phyloP scores from a whole-genome alignment of 2,329 filamentous ascomycete genomes.

The Penicillium sp. region DNA sequence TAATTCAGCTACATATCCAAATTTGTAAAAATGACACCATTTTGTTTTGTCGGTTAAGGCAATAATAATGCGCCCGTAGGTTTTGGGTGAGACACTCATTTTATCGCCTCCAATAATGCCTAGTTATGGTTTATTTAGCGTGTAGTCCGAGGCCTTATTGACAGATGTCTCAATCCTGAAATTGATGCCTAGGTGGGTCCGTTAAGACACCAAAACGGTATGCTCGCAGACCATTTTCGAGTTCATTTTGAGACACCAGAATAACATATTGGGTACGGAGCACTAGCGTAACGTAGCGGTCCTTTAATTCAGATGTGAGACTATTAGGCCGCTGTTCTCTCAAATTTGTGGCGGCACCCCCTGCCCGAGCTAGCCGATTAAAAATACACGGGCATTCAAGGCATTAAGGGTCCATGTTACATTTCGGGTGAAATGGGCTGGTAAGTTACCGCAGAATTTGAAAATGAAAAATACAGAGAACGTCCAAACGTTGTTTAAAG shows the following conservation, averaged over 20 bases:
- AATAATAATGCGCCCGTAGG: not conserved
- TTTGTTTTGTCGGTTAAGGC: not conserved
- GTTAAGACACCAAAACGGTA: not conserved
- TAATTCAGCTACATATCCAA: not conserved
- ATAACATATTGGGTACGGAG: not conserved
- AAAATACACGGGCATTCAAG: not conserved
- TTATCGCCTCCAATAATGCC: not conserved
- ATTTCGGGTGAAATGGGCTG: not conserved
- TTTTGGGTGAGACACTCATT: constrained; percentile 6
- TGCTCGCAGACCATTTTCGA: not conserved
- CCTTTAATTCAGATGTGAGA: no score
- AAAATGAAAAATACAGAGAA: not conserved
- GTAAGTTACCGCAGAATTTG: constrained; percentile 2
- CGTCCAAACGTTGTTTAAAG: not conserved
- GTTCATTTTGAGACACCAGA: not conserved
- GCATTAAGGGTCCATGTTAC: not conserved
- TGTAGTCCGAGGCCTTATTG: not conserved
- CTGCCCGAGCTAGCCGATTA: not conserved
- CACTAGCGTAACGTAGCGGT: not conserved
- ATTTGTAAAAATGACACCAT: not conserved
- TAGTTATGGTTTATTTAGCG: not conserved
- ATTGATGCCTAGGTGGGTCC: constrained; percentile 1
- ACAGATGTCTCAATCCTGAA: constrained; percentile 2
- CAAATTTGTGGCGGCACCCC: not conserved
- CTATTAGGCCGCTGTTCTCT: not conserved